Conservation (phyloP, 2,329 filamentous ascomycete genomes). For the Paracamarosporium sp. region DNA sequence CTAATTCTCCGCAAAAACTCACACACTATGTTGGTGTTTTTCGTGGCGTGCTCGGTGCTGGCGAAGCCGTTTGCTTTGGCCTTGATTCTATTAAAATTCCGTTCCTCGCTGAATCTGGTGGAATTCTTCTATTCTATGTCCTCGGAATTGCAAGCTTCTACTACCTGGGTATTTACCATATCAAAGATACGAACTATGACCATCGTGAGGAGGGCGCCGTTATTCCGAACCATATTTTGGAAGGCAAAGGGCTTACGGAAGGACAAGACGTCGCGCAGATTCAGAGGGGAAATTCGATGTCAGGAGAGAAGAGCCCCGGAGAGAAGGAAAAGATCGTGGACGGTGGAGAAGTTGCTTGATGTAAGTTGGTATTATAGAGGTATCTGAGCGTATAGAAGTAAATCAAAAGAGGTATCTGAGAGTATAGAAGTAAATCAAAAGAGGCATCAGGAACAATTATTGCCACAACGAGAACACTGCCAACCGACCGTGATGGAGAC, state of each 20-base stretch:
- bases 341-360: constrained; percentile 1
- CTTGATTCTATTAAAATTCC: constrained; percentile 39
- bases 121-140: constrained; percentile 36
- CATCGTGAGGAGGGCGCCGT: constrained; percentile 31
- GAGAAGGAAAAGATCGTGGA: neutral
- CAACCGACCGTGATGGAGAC: neutral
- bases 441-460: neutral
- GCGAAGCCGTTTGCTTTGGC: constrained; percentile 39
- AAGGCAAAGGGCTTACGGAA: constrained; percentile 25
- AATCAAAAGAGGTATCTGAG: neutral
- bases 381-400: neutral
- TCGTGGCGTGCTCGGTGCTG: constrained; percentile 37
- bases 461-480: neutral
- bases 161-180: constrained; percentile 35
- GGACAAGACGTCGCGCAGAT: constrained; percentile 21
- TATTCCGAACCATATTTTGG: constrained; percentile 34
- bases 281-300: neutral
- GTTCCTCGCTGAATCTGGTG: constrained; percentile 35
- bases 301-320: neutral
- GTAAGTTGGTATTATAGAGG: neutral
- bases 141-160: constrained; percentile 34
- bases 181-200: constrained; percentile 40
- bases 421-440: neutral
- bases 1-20: constrained; percentile 39
- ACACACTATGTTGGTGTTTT: constrained; percentile 41